These are phyloP conservation scores for Brassica cretica DNA, from an alignment of 345 rosid species.

Conservation along the genomic window DNA sequence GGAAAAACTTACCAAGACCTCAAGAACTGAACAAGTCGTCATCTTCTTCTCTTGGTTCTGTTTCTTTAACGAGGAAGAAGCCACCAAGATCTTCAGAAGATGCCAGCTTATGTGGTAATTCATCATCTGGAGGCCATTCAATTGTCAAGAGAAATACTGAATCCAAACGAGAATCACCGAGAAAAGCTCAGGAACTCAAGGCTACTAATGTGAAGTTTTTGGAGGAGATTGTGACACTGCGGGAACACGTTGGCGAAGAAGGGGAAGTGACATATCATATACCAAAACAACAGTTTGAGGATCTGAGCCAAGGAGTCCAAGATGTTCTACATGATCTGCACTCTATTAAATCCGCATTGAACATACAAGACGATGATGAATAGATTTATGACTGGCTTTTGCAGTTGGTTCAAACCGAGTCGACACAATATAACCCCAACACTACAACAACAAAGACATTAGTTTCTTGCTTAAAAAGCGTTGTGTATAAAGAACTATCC, in stretches of 20 bases:
- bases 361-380: constrained; percentile 21
- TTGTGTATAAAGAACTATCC: neutral
- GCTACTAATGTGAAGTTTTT: constrained; percentile 21
- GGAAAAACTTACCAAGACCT: constrained; percentile 23
- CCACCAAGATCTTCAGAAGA: constrained; percentile 17
- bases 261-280: constrained; percentile 33
- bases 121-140: constrained; percentile 16
- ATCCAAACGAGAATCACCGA: constrained; percentile 15
- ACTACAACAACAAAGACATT: neutral
- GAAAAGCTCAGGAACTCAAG: constrained; percentile 11
- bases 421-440: neutral
- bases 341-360: constrained; percentile 31
- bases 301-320: constrained; percentile 31
- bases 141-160: constrained; percentile 14
- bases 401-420: neutral
- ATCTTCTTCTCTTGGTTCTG: neutral
- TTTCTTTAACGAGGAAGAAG: constrained; percentile 14
- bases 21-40: constrained; percentile 13
- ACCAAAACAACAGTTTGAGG: constrained; percentile 34
- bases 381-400: constrained; percentile 14
- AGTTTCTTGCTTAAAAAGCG: neutral
- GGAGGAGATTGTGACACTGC: constrained; percentile 19
- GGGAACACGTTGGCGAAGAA: constrained; percentile 29
- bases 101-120: constrained; percentile 9
- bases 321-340: constrained; percentile 34